Evolutionary conservation across 306 rosid genomes (phyloP).

Genomic region (Prunus mume): DNA sequence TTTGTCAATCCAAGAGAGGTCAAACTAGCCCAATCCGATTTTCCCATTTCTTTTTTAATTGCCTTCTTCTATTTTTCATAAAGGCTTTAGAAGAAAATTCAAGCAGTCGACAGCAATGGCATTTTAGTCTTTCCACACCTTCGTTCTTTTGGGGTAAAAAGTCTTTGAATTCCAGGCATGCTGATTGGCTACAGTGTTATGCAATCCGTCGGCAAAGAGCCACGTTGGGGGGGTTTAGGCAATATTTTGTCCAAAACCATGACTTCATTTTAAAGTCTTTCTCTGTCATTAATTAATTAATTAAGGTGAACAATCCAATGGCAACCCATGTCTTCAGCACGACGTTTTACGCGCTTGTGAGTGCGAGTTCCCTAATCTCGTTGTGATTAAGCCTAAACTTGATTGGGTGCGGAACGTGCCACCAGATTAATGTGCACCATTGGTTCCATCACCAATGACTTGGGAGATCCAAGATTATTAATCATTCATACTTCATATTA

Average conservation of each 20-base stretch:
- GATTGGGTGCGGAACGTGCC: background rate
- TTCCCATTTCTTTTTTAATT: background rate
- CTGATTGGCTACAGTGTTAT: background rate
- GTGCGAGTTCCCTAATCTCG: background rate
- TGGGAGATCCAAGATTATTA: no score
- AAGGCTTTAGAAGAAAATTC: background rate
- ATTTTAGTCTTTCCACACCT: background rate
- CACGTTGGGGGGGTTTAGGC: background rate
- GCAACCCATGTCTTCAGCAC: background rate
- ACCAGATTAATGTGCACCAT: constrained; percentile 7
- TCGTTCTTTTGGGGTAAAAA: no score
- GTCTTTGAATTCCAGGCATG: background rate
- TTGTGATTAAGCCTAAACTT: background rate
- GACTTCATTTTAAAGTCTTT: background rate
- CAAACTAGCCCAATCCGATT: background rate
- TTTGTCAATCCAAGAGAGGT: no score
- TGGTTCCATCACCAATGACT: constrained; percentile 1
- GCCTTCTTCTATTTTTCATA: background rate
- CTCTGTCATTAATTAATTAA: background rate
- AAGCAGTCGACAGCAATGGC: background rate
- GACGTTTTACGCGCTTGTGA: background rate
- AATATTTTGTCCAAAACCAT: constrained; percentile 1
- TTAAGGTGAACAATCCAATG: constrained; percentile 7
- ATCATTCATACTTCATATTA: no score
- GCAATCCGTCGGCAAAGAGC: constrained; percentile 2